Evolutionary conservation across 1,139 yeast genomes (phyloP).

Genomic region (Entelexis paramagnoliae): DNA sequence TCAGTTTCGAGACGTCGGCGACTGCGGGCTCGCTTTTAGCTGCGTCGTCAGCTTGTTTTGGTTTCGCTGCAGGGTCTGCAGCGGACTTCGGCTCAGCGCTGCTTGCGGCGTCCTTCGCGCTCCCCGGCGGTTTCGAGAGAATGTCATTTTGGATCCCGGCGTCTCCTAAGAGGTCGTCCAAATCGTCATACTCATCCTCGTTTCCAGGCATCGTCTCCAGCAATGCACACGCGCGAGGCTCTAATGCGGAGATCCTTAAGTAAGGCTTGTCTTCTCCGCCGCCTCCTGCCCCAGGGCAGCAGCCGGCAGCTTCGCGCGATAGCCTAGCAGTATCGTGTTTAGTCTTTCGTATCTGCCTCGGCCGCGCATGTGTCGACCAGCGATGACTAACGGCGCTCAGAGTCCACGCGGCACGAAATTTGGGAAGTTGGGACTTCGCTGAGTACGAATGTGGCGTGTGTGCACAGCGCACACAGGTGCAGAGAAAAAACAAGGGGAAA

Average conservation of each 20-base stretch:
- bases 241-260: constrained; percentile 2
- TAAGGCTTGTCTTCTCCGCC: background rate
- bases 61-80: background rate
- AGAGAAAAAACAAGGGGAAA: background rate
- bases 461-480: no score
- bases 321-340: background rate
- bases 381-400: background rate
- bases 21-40: constrained; percentile 6
- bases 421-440: background rate
- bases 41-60: background rate
- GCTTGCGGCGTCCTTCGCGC: background rate
- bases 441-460: background rate
- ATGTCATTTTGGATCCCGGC: constrained; percentile 51
- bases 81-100: background rate
- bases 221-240: background rate
- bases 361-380: background rate
- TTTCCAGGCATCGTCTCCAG: background rate
- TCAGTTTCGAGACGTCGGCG: constrained; percentile 3
- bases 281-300: background rate
- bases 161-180: constrained; percentile 36
- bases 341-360: background rate
- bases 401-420: background rate
- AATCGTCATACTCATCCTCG: constrained; percentile 34
- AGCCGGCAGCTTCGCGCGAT: background rate
- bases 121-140: constrained; percentile 41